Conservation (phyloP, 306 rosid species). For the Quercus glauca region DNA sequence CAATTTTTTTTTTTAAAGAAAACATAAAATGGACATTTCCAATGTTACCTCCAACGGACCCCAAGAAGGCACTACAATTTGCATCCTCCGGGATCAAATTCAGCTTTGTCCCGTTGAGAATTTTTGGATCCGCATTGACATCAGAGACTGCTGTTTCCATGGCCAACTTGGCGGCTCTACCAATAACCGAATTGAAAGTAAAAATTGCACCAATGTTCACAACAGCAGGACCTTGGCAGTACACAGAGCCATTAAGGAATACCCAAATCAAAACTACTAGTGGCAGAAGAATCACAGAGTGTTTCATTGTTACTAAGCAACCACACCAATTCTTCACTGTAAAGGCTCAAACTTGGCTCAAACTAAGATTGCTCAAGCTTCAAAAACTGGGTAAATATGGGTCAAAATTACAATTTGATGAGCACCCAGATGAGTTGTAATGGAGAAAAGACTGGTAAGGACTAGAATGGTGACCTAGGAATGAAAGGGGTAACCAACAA, state of each 20-base stretch:
- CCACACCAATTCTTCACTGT: constrained; percentile 24
- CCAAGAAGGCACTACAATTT: constrained; percentile 68
- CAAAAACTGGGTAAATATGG: constrained; percentile 15
- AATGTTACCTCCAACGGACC: constrained; percentile 69
- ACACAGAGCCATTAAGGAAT: constrained; percentile 38
- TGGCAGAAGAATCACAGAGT: constrained; percentile 22
- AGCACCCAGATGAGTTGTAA: constrained; percentile 8
- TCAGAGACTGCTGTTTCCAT: constrained; percentile 77
- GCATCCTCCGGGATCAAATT: constrained; percentile 48
- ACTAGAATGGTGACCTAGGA: background rate
- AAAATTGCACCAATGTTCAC: constrained; percentile 80
- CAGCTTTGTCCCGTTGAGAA: constrained; percentile 66
- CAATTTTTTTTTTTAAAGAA: background rate
- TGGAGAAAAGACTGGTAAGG: constrained; percentile 1
- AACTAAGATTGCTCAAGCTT: constrained; percentile 10
- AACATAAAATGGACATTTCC: background rate
- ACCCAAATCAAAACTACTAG: constrained; percentile 41
- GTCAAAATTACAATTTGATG: constrained; percentile 10
- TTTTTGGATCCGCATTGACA: constrained; percentile 57
- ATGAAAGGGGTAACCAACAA: background rate
- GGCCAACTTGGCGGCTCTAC: constrained; percentile 64
- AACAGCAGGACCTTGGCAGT: constrained; percentile 50
- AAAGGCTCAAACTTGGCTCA: constrained; percentile 19
- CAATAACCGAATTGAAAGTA: constrained; percentile 74
- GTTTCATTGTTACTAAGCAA: constrained; percentile 39